Evolutionary conservation across 495 filamentous ascomycete species (phyloP), one percentile per base, ranked within the genome.

Genomic region (Penicillium lividum): DNA sequence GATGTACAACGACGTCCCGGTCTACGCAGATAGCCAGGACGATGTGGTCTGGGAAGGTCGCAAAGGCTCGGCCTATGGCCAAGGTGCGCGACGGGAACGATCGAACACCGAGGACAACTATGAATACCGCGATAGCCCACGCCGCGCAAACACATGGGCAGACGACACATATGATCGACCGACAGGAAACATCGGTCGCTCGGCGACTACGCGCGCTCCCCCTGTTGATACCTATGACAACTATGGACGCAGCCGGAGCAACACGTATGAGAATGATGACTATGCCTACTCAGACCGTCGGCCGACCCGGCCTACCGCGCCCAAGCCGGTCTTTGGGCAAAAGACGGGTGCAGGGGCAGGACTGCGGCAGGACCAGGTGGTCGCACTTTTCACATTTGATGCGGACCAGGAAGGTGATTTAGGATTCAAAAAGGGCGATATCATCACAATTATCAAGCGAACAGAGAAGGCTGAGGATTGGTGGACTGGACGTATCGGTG

Each of bases 401-500:
- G 86, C 91, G 4, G 93, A 97, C 66, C 93, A 98, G 66, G 85
- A 89, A 0, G 94, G 94, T 25, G 94, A 98, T 69, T 73, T 98
- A 57, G 89, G 86, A 0, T 98, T 98, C 80, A 96, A 57, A 80
- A 98, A 98, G 79, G 94, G 94, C 18, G 94, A 98, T 34, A 76
- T 98, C 50, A 97, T 98, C 61, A 97, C 93, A n/a, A 94, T 98
- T 55, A 73, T 93, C 18, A 98, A 98, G 77, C 89, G 90, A 69
- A 97, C 94, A n/a, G 91, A 98, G 0, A 88, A 89, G 58, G 87
- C 86, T 9, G 92, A 96, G 71, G 95, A 93, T 84, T 97, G 92
- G 92, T 90, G 77, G 77, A 89, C 86, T 33, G 86, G 86, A 29
- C 77, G 80, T 52, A 83, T 89, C 53, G 86, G 85, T 15, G 80